Conservation (phyloP, 306 rosid genomes). For the Prunus salicina region DNA sequence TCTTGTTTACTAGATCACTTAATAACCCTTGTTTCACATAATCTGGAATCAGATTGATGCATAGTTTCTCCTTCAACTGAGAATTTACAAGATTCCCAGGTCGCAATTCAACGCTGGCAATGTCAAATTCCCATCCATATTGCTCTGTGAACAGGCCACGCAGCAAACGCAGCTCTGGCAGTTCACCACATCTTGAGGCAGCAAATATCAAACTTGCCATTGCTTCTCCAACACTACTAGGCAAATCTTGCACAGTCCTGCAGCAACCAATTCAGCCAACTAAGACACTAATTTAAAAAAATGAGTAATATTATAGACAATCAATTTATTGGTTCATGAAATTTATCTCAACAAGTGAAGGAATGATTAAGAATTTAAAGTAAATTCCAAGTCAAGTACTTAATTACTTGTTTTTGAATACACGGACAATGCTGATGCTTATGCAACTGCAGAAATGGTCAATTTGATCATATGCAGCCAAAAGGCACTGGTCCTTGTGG, state of each 20-base stretch:
- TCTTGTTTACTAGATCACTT: background rate
- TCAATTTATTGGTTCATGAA: too few relatives aligned
- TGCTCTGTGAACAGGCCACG: conserved; percentile 19
- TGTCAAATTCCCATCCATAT: conserved; percentile 24
- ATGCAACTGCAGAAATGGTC: conserved; percentile 7
- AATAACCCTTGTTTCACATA: background rate
- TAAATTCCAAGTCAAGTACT: too few relatives aligned
- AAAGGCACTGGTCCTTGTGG: background rate
- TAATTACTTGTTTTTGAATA: background rate
- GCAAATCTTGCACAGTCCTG: background rate
- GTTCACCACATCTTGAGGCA: conserved; percentile 37
- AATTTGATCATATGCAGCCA: conserved; percentile 13
- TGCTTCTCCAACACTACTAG: conserved; percentile 22
- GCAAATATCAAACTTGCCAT: conserved; percentile 31
- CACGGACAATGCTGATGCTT: background rate
- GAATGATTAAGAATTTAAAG: too few relatives aligned
- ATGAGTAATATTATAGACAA: too few relatives aligned
- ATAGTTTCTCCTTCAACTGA: conserved; percentile 9
- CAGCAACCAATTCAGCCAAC: background rate
- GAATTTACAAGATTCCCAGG: conserved; percentile 14
- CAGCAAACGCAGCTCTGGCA: conserved; percentile 16
- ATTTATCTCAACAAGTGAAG: too few relatives aligned
- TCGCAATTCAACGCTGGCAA: conserved; percentile 15
- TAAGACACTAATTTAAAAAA: too few relatives aligned
- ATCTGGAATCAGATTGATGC: conserved; percentile 1